Base-by-base conservation (phyloP, 768 basidiomycete genomes). In the Hemileccinum rubropunctum region DNA sequence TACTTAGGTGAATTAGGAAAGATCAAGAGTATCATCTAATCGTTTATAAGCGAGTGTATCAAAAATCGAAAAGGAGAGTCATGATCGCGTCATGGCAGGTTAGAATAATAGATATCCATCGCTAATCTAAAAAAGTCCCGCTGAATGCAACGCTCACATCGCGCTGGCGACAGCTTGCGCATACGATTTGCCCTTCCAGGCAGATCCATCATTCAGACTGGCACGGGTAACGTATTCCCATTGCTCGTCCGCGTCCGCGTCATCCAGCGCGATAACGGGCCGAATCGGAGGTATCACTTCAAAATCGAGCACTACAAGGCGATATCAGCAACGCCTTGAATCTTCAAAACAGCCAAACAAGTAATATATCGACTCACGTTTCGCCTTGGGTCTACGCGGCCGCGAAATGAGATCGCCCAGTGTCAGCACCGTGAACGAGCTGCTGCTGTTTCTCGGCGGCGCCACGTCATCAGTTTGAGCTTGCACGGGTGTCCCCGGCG, bases 221-320 rank as follows among this genome's bases (percentile, higher is more conserved):
- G 66, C 52, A 21, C 64, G 64, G 41, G 66, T 58, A 15, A 68
- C 33, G 42, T 70, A 68, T 32, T 68, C 68, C 66, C 66, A 68
- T 18, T 61, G 54, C 21, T 68, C 66, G 18, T 70, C 61, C 6
- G 42, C 40, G 11, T 67, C 66, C 1, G 36, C 45, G 33, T 67
- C 66, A 14, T 68, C 66, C 53, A 70, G 54, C 37, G 53, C 66
- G 39, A 68, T 68, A 47, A 68, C 66, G 12, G 63, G 34, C 35
- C 66, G 68, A 44, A 70, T 48, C 9, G 61, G 66, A 15, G 66
- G 59, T 3, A 68, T 39, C 51, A 68, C 45, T 42, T 70, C 66
- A 20, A 68, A 68, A 41, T 64, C 66, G 20, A 58, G 47, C 36
- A 40, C 66, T 67, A 32, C 32, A 17, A 27, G 2, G 11, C 28